phyloP scores from a whole-genome alignment of 148 eudicot genomes.

The Silene uniflora region DNA sequence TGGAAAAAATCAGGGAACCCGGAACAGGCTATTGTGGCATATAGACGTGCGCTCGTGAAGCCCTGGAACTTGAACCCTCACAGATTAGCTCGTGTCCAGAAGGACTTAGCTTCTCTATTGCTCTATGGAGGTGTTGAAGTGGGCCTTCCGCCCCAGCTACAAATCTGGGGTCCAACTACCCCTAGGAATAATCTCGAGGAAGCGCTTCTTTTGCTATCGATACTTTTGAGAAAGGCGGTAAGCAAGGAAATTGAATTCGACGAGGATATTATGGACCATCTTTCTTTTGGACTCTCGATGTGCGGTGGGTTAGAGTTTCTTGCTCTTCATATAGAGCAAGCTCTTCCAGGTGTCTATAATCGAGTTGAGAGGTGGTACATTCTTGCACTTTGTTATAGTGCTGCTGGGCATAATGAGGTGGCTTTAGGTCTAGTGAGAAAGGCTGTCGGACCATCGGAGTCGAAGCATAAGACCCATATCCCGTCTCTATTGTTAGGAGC shows the following conservation, averaged over 20 bases:
- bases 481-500: conserved; percentile 73
- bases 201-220: conserved; percentile 66
- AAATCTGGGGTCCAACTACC: conserved; percentile 40
- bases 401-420: conserved; percentile 61
- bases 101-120: conserved; percentile 60
- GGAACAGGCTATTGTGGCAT: conserved; percentile 69
- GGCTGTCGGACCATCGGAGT: conserved; percentile 55
- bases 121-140: conserved; percentile 87
- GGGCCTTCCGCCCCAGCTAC: conserved; percentile 44
- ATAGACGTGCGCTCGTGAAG: conserved; percentile 65
- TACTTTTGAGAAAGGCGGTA: conserved; percentile 56
- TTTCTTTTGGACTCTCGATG: conserved; percentile 70
- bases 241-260: conserved; percentile 72
- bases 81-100: conserved; percentile 60
- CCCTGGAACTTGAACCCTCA: conserved; percentile 72
- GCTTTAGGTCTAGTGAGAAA: conserved; percentile 65
- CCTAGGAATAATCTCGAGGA: conserved; percentile 68
- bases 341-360: conserved; percentile 61
- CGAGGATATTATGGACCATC: conserved; percentile 62
- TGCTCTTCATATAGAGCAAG: conserved; percentile 68
- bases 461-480: conserved; percentile 50
- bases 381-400: conserved; percentile 85
- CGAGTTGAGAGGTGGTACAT: conserved; percentile 84
- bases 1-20: conserved; percentile 69
- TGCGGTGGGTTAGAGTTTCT: conserved; percentile 63